Conservation (phyloP, 345 rosid species). For the Brassica cretica region DNA sequence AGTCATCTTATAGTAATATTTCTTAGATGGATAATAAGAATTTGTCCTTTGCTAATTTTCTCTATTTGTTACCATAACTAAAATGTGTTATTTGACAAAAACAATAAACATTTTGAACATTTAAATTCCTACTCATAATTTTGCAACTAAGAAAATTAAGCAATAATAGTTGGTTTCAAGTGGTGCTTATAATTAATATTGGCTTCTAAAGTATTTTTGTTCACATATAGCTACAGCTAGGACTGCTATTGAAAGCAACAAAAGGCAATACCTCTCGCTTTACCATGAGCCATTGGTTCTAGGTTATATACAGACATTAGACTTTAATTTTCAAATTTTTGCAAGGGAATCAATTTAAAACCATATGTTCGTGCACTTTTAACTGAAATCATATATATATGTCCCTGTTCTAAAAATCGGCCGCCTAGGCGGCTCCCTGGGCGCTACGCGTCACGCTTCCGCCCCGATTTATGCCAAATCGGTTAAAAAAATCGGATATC, state of each 20-base stretch:
- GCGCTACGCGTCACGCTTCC: too few relatives aligned
- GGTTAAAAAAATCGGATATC: too few relatives aligned
- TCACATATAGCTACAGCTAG: not conserved
- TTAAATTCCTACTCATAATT: not conserved
- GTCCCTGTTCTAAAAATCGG: too few relatives aligned
- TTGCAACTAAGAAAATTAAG: not conserved
- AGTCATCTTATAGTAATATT: not conserved
- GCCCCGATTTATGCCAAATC: too few relatives aligned
- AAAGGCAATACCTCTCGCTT: not conserved
- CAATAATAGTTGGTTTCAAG: not conserved
- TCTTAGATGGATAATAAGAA: not conserved
- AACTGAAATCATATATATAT: slow-evolving; percentile 1
- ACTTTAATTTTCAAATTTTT: not conserved
- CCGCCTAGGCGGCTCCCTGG: too few relatives aligned
- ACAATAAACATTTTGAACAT: not conserved
- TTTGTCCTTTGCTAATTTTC: too few relatives aligned
- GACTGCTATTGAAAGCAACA: not conserved
- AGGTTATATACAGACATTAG: not conserved
- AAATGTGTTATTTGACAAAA: not conserved
- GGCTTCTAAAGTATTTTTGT: not conserved
- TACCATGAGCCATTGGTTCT: not conserved
- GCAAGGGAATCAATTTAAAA: not conserved
- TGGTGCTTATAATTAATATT: slow-evolving; percentile 12
- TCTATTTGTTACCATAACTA: not conserved
- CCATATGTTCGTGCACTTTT: slow-evolving; percentile 10